These are phyloP conservation scores for Globisporangium camurandrum DNA, from an alignment of 352 stramenopile species.

Conservation along the genomic window DNA sequence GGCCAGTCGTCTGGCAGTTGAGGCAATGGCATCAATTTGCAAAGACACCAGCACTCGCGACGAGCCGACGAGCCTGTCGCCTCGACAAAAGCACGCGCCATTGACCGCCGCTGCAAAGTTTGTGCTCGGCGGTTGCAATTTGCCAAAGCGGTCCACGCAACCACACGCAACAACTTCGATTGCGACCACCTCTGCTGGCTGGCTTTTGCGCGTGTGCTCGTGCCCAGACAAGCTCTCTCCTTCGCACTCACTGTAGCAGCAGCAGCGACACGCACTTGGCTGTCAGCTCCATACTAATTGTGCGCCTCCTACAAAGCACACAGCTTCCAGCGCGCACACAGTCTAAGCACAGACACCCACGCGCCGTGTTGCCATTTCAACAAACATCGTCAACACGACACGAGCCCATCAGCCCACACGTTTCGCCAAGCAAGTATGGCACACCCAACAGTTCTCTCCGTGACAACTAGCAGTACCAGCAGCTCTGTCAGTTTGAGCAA, in stretches of 20 bases:
- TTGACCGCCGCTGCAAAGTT: too few species aligned
- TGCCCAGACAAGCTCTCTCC: too few species aligned
- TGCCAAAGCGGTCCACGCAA: neutral
- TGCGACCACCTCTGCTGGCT: too few species aligned
- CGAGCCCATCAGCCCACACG: neutral
- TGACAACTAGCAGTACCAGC: conserved; percentile 7
- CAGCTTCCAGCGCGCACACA: neutral
- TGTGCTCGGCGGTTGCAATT: conserved; percentile 2
- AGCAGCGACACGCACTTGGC: too few species aligned
- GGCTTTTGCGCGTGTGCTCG: too few species aligned
- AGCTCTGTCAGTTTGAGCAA: neutral
- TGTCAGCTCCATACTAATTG: too few species aligned
- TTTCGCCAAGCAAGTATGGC: neutral
- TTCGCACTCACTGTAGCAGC: too few species aligned
- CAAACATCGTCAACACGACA: neutral
- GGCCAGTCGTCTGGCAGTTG: too few species aligned
- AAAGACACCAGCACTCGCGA: neutral
- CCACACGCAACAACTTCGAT: too few species aligned
- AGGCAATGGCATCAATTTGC: too few species aligned
- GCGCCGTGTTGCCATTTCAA: neutral
- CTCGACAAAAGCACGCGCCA: neutral
- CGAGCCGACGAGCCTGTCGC: neutral
- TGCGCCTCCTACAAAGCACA: too few species aligned
- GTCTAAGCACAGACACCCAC: too few species aligned
- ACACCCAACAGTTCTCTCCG: conserved; percentile 2